These are phyloP conservation scores for Fusarium pseudonygamai DNA, from an alignment of 2,329 filamentous ascomycete genomes.

Conservation along the genomic window DNA sequence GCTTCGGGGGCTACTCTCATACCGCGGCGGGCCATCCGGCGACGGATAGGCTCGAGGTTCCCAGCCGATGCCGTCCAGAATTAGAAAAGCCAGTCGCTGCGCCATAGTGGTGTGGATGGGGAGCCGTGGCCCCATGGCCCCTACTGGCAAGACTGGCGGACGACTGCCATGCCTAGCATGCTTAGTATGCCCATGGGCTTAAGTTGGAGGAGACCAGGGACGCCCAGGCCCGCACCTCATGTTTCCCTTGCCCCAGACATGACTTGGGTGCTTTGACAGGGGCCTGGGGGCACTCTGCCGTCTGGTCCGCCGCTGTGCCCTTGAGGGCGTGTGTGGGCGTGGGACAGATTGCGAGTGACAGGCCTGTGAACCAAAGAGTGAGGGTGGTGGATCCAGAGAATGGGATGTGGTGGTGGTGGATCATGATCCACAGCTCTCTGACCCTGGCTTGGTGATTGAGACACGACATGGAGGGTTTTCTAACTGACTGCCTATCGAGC, in stretches of 20 bases:
- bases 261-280: conserved; percentile 36
- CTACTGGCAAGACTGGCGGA: conserved; percentile 32
- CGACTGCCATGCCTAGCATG: conserved; percentile 1
- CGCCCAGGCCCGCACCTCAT: conserved; percentile 38
- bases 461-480: conserved; percentile 55
- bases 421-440: conserved; percentile 42
- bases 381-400: conserved; percentile 37
- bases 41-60: conserved; percentile 35
- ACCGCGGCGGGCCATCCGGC: conserved; percentile 45
- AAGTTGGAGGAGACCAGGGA: conserved; percentile 26
- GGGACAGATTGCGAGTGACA: conserved; percentile 24
- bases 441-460: conserved; percentile 60
- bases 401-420: conserved; percentile 41
- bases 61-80: conserved; percentile 44
- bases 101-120: conserved; percentile 45
- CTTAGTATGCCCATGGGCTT: conserved; percentile 22
- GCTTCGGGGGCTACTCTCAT: conserved; percentile 39
- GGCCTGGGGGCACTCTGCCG: conserved; percentile 42
- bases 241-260: conserved; percentile 47
- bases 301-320: conserved; percentile 41
- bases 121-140: conserved; percentile 29
- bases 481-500: conserved; percentile 42
- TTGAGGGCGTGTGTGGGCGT: conserved; percentile 26
- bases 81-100: conserved; percentile 50
- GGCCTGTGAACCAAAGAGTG: conserved; percentile 9